Percentiles rank a stretch among this genome's conserved stretches.
phyloP scores from a whole-genome alignment of 176 grass and related monocot genomes.

The Lolium perenne region DNA sequence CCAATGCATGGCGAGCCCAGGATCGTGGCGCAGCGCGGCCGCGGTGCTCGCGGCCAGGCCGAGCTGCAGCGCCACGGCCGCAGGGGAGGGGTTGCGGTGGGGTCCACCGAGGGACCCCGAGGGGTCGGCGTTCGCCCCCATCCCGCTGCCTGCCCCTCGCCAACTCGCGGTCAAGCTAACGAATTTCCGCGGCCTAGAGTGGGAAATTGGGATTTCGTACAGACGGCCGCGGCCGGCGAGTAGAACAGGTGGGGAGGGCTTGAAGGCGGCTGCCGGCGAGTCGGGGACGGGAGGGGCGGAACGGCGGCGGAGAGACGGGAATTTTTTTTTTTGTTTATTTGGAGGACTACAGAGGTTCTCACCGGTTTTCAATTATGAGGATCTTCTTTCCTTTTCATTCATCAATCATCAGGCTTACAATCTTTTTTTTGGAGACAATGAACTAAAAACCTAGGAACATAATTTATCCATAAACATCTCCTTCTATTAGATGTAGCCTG shows the following conservation, averaged over 20 bases:
- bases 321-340: background rate
- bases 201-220: background rate
- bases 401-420: no score
- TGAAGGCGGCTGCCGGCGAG: slow-evolving; percentile 27
- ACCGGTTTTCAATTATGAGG: background rate
- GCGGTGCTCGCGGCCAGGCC: slow-evolving; percentile 34
- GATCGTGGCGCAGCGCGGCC: slow-evolving; percentile 48
- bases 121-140: slow-evolving; percentile 59
- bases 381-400: background rate
- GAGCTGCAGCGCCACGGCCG: slow-evolving; percentile 22
- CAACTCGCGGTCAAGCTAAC: background rate
- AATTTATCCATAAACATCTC: no score
- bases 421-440: no score
- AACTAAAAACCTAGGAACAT: no score
- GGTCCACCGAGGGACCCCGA: slow-evolving; percentile 42
- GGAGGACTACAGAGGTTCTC: background rate
- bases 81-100: slow-evolving; percentile 22
- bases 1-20: slow-evolving; percentile 49
- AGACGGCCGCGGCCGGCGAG: background rate
- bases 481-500: no score
- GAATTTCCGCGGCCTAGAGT: background rate
- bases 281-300: background rate
- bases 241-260: background rate
- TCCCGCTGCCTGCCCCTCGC: no score
- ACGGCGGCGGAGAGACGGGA: background rate